phyloP scores from a whole-genome alignment of 306 rosid species.

The Albizia julibrissin region DNA sequence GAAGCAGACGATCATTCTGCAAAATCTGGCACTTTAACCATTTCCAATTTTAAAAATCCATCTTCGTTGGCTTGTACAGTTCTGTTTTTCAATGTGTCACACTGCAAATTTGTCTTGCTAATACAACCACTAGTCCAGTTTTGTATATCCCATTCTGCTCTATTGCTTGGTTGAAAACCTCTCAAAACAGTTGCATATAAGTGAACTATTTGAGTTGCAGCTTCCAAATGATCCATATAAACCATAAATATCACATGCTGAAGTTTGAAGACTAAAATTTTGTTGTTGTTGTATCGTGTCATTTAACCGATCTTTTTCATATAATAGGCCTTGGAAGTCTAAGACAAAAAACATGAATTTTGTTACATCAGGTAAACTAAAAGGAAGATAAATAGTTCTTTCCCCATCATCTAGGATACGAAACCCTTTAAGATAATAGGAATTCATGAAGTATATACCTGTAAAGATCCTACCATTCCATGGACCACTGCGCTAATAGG shows the following conservation, averaged over 20 bases:
- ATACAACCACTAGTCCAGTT: not conserved
- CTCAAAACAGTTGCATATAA: constrained; percentile 48
- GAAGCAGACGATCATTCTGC: not conserved
- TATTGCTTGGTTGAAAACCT: constrained; percentile 42
- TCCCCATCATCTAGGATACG: too few species aligned
- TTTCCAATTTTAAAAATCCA: constrained; percentile 35
- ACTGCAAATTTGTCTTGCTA: constrained; percentile 14
- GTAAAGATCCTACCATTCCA: not conserved
- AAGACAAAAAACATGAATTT: not conserved
- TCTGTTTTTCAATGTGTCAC: constrained; percentile 30
- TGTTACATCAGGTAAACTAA: too few species aligned
- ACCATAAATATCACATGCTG: constrained; percentile 29
- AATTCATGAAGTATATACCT: too few species aligned
- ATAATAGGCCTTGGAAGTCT: constrained; percentile 21
- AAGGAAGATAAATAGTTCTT: too few species aligned
- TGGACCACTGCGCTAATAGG: constrained; percentile 41
- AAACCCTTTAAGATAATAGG: too few species aligned
- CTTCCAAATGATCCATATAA: constrained; percentile 34
- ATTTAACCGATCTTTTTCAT: not conserved
- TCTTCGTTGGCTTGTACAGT: constrained; percentile 25
- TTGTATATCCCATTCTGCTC: not conserved
- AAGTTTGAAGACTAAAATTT: not conserved
- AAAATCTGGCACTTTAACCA: constrained; percentile 46
- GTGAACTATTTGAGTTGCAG: not conserved
- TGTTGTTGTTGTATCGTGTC: not conserved